phyloP scores from a whole-genome alignment of 345 rosid genomes.

The Rhodamnia rubescens region DNA sequence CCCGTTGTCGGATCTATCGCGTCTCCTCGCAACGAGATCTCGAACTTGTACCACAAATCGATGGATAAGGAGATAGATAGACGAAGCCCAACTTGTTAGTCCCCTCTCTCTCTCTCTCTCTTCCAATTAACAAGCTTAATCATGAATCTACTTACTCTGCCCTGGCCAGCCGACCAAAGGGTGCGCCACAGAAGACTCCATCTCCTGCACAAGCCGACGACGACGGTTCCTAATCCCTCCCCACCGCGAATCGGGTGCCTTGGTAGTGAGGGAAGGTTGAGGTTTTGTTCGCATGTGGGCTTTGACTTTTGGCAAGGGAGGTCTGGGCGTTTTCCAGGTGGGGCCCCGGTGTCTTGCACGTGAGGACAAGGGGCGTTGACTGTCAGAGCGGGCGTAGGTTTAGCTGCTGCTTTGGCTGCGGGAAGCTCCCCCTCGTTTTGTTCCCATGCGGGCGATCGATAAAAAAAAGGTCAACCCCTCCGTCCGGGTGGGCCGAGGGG shows the following conservation, averaged over 20 bases:
- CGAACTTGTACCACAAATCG: background rate
- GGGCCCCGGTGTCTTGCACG: background rate
- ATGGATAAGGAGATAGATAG: background rate
- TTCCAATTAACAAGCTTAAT: background rate
- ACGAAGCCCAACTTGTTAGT: background rate
- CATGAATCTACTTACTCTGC: background rate
- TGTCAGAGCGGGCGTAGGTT: conserved; percentile 55
- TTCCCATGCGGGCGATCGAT: background rate
- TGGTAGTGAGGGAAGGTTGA: conserved; percentile 20
- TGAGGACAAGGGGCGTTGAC: conserved; percentile 33
- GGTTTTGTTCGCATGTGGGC: conserved; percentile 10
- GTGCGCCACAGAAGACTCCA: background rate
- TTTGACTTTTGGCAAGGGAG: conserved; percentile 45
- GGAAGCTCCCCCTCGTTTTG: background rate
- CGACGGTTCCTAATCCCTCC: background rate
- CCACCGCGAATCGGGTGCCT: background rate
- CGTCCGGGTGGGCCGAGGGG: conserved; percentile 7
- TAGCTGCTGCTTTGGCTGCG: background rate
- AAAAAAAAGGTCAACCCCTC: conserved; percentile 33
- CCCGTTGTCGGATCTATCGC: background rate
- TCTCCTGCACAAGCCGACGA: background rate
- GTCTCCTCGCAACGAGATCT: background rate
- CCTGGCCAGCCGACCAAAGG: background rate
- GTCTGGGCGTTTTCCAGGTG: background rate
- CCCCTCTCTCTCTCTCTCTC: background rate